Evolutionary conservation across 192 early-diverging fungal species (phyloP).

Genomic region (Backusella australiensis): DNA sequence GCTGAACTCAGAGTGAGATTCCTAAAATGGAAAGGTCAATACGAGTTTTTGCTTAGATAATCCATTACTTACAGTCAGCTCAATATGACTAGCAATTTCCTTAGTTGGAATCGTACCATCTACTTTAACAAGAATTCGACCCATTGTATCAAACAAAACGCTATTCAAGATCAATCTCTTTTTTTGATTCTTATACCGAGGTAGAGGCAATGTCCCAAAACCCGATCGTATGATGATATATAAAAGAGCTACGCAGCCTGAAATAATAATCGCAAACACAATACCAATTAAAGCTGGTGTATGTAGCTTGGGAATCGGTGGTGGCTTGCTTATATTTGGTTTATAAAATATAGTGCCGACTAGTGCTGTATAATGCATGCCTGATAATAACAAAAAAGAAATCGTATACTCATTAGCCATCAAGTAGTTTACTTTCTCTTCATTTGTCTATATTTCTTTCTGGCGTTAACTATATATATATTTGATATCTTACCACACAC

Average conservation of each 20-base stretch:
- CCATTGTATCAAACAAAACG: conserved; percentile 32
- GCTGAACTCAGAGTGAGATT: conserved; percentile 11
- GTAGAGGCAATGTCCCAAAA: neutral
- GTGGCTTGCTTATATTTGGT: neutral
- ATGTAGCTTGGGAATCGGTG: conserved; percentile 8
- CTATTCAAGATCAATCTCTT: conserved; percentile 29
- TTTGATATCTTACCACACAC: conserved; percentile 36
- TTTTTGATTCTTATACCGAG: neutral
- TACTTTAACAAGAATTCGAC: conserved; percentile 34
- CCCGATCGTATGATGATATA: conserved; percentile 11
- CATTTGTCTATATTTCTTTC: neutral
- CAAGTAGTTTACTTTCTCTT: neutral
- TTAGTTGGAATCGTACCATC: conserved; percentile 37
- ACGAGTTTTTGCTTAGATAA: neutral
- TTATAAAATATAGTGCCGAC: conserved; percentile 35
- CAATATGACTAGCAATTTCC: conserved; percentile 26
- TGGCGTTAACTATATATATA: neutral
- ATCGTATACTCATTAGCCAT: neutral
- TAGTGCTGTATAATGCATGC: conserved; percentile 37
- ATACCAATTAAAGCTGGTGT: conserved; percentile 20
- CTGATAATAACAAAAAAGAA: conserved; percentile 11
- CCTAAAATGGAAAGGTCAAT: neutral
- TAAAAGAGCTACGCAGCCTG: conserved; percentile 7
- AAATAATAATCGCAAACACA: conserved; percentile 22
- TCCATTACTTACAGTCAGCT: conserved; percentile 16